These are phyloP conservation scores for Cordyceps fumosorosea DNA, from an alignment of 2,329 filamentous ascomycete genomes.

Conservation along the genomic window DNA sequence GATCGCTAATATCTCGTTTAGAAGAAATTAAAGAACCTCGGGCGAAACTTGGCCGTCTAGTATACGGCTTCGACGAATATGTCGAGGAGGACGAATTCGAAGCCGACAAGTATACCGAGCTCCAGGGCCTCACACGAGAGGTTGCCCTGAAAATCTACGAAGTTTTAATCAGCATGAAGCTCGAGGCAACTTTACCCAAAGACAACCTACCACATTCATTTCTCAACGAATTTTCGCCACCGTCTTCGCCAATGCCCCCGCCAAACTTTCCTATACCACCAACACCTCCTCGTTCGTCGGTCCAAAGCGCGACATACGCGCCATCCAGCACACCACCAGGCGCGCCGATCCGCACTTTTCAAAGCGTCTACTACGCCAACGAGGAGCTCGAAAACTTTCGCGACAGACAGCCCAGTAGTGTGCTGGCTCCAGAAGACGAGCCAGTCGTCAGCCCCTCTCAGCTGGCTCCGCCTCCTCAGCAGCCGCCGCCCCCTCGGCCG, in stretches of 20 bases:
- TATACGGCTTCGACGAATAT: conserved; percentile 54
- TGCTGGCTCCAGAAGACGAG: not conserved
- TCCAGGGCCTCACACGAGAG: conserved; percentile 41
- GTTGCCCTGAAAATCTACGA: conserved; percentile 43
- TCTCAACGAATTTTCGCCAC: conserved; percentile 17
- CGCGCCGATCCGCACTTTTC: not conserved
- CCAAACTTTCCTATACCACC: conserved; percentile 11
- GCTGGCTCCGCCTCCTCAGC: conserved; percentile 6
- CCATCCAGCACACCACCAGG: conserved; percentile 1
- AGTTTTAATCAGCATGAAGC: conserved; percentile 47
- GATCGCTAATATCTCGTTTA: conserved; percentile 19
- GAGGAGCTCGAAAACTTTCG: conserved; percentile 7
- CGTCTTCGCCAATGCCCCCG: conserved; percentile 10
- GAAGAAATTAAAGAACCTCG: conserved; percentile 45
- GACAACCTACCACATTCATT: conserved; percentile 19
- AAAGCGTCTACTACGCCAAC: conserved; percentile 6
- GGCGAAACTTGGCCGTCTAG: conserved; percentile 39
- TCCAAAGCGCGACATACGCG: not conserved
- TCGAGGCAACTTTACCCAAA: conserved; percentile 30
- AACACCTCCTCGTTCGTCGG: conserved; percentile 6
- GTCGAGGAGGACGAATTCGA: conserved; percentile 45
- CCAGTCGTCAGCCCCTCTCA: conserved; percentile 2
- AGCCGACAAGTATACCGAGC: conserved; percentile 39
- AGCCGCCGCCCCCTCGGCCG: conserved; percentile 21
- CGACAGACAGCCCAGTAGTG: conserved; percentile 11